Percentiles rank a stretch among this genome's conserved stretches.
These are phyloP conservation scores for Hagleromyces aurorensis DNA, from an alignment of 805 yeast species.

Conservation along the genomic window DNA sequence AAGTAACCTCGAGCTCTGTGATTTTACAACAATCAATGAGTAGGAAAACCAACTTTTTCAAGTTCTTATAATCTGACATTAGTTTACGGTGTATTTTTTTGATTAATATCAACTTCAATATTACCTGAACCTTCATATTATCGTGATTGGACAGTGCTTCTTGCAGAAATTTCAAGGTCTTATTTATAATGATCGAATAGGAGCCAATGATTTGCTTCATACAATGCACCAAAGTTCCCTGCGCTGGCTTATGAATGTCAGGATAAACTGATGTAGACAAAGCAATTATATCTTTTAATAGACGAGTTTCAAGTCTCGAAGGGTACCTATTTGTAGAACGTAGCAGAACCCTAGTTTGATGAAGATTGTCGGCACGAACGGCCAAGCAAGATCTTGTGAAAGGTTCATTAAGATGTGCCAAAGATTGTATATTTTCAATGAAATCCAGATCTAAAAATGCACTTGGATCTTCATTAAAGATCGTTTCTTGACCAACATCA, in stretches of 20 bases:
- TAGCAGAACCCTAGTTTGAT: slow-evolving; percentile 61
- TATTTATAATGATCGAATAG: slow-evolving; percentile 43
- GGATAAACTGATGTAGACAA: slow-evolving; percentile 64
- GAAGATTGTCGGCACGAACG: slow-evolving; percentile 63
- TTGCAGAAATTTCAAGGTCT: slow-evolving; percentile 37
- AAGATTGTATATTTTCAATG: slow-evolving; percentile 51
- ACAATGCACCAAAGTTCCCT: slow-evolving; percentile 54
- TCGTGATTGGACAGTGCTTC: slow-evolving; percentile 43
- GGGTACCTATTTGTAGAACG: slow-evolving; percentile 69
- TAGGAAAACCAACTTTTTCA: slow-evolving; percentile 40
- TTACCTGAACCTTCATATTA: slow-evolving; percentile 52
- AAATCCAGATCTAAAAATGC: slow-evolving; percentile 47
- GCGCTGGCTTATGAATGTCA: slow-evolving; percentile 64
- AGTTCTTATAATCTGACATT: slow-evolving; percentile 47
- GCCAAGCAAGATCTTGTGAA: slow-evolving; percentile 75
- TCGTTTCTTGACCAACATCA: slow-evolving; percentile 68
- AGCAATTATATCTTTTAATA: slow-evolving; percentile 58
- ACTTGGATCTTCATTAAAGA: slow-evolving; percentile 48
- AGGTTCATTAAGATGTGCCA: slow-evolving; percentile 57
- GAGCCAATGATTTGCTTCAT: slow-evolving; percentile 66
- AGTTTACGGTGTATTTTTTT: slow-evolving; percentile 52
- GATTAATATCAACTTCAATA: slow-evolving; percentile 48
- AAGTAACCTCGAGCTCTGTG: slow-evolving; percentile 48
- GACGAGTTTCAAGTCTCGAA: slow-evolving; percentile 50
- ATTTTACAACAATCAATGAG: slow-evolving; percentile 47